Percentiles rank a stretch among this genome's conserved stretches.
phyloP scores from a whole-genome alignment of 768 basidiomycete genomes.

The Pulveroboletus sp. region DNA sequence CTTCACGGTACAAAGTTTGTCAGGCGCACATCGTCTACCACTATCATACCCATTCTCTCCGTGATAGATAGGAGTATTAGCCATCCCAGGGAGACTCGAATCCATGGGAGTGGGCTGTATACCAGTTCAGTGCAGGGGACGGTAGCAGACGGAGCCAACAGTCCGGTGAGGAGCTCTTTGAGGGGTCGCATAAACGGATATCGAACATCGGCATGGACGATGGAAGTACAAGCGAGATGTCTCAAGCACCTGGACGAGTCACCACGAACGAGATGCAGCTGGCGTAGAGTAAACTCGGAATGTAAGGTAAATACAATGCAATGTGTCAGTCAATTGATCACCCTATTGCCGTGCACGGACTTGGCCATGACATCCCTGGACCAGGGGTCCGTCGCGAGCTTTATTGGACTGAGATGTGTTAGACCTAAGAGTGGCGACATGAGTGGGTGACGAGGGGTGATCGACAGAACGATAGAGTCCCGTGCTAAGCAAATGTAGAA shows the following conservation, averaged over 20 bases:
- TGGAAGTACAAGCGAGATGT: background rate
- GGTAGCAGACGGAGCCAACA: no score
- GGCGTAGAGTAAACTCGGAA: background rate
- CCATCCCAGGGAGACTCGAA: no score
- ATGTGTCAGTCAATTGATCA: background rate
- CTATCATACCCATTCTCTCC: background rate
- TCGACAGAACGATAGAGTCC: constrained; percentile 44
- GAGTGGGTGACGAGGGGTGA: constrained; percentile 40
- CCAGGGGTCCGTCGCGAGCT: constrained; percentile 42
- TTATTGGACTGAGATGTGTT: constrained; percentile 47
- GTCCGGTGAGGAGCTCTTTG: background rate
- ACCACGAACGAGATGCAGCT: no score
- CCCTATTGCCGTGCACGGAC: background rate
- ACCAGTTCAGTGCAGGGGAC: background rate
- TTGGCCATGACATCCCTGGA: constrained; percentile 10
- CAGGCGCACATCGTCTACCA: no score
- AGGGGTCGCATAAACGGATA: background rate
- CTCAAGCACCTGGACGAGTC: background rate
- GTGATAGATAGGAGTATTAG: background rate
- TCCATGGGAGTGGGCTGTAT: background rate
- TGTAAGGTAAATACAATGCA: no score
- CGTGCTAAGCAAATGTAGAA: constrained; percentile 19
- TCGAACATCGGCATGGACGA: background rate
- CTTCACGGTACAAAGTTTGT: no score
- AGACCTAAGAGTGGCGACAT: constrained; percentile 33